A percentile compares a stretch with the other conserved stretches of the same genome.
These are phyloP conservation scores for Martiniozyma asiatica DNA, from an alignment of 1,139 yeast species.

Conservation along the genomic window DNA sequence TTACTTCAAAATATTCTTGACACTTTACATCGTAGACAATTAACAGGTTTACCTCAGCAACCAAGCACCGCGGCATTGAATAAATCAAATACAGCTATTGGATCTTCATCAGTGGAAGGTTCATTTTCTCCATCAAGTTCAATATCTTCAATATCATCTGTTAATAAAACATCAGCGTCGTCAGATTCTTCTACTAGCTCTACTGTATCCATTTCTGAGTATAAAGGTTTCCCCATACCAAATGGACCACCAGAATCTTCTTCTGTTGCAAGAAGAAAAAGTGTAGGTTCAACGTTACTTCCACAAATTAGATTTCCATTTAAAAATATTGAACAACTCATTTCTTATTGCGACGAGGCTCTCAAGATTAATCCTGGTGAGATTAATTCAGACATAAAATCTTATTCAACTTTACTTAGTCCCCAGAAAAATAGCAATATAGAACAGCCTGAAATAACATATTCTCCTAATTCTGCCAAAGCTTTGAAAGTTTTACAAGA, in stretches of 20 bases:
- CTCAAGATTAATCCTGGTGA: conserved; percentile 57
- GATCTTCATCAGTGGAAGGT: no score
- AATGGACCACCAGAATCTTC: conserved; percentile 7
- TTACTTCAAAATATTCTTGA: conserved; percentile 37
- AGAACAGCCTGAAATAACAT: conserved; percentile 22
- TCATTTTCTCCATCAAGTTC: conserved; percentile 7
- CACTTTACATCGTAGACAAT: conserved; percentile 14
- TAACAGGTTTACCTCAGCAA: conserved; percentile 3
- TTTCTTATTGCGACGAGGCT: conserved; percentile 69
- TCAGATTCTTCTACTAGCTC: conserved; percentile 9
- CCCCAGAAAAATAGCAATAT: no score
- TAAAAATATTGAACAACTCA: conserved; percentile 49
- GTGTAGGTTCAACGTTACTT: conserved; percentile 22
- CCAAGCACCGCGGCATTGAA: neutral
- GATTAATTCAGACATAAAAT: conserved; percentile 12
- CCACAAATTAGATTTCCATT: conserved; percentile 44
- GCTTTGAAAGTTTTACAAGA: conserved; percentile 46
- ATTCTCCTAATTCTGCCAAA: conserved; percentile 62
- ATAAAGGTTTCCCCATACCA: conserved; percentile 13
- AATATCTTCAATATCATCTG: conserved; percentile 20
- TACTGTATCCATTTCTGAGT: conserved; percentile 10
- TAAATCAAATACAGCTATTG: conserved; percentile 7
- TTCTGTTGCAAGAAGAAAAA: conserved; percentile 7
- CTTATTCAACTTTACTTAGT: conserved; percentile 3
- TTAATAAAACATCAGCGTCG: conserved; percentile 11